phyloP scores from a whole-genome alignment of 768 basidiomycete species.

The Trametes cinnabarina region DNA sequence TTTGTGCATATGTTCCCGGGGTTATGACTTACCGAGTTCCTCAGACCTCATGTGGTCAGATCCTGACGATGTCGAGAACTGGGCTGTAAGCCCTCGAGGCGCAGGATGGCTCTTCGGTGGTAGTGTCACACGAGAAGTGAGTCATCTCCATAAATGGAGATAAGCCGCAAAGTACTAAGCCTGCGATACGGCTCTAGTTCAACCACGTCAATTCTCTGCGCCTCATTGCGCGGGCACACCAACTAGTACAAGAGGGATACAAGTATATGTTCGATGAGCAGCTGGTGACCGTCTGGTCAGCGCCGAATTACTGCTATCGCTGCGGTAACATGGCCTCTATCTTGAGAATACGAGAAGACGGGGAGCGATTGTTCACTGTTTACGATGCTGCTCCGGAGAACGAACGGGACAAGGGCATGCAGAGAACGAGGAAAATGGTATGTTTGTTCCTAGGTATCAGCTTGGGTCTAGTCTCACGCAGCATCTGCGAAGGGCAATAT shows the following conservation, averaged over 20 bases:
- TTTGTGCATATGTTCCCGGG: not conserved
- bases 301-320: conserved; percentile 83
- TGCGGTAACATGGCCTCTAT: conserved; percentile 93
- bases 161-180: not conserved
- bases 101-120: conserved; percentile 95
- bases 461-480: not conserved
- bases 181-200: conserved; percentile 60
- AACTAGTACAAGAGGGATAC: conserved; percentile 93
- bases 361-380: conserved; percentile 68
- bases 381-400: conserved; percentile 90
- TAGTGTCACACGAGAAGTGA: conserved; percentile 79
- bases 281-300: conserved; percentile 92
- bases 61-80: conserved; percentile 91
- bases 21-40: not conserved
- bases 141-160: conserved; percentile 1
- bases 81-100: conserved; percentile 95
- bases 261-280: conserved; percentile 96
- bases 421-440: conserved; percentile 66
- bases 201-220: conserved; percentile 86
- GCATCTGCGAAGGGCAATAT: conserved; percentile 42
- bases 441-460: conserved; percentile 28
- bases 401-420: conserved; percentile 77
- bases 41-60: conserved; percentile 98
- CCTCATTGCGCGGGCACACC: conserved; percentile 93
- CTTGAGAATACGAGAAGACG: conserved; percentile 75